Percentiles rank a stretch among this genome's conserved stretches.
Conservation (phyloP, 768 basidiomycete species). For the Solioccasus polychromus region DNA sequence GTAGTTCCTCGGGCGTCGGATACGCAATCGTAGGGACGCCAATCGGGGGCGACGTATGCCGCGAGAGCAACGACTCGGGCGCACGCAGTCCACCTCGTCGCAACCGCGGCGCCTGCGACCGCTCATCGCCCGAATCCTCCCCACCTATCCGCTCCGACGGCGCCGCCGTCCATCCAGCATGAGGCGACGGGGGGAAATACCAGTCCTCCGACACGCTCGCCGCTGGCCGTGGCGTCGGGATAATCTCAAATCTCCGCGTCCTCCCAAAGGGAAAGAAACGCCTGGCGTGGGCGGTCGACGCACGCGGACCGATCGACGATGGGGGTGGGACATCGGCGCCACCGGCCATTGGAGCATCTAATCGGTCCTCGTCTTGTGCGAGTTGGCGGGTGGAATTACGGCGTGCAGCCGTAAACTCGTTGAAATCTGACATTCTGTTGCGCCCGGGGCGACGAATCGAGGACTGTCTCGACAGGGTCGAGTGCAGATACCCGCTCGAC, state of each 20-base stretch:
- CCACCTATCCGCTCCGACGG: conserved; percentile 19
- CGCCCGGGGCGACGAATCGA: conserved; percentile 58
- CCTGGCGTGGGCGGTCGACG: conserved; percentile 31
- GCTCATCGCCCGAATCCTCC: conserved; percentile 35
- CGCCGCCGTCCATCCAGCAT: conserved; percentile 17
- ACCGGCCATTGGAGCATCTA: conserved; percentile 7
- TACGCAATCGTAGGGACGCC: conserved; percentile 23
- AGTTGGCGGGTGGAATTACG: conserved; percentile 45
- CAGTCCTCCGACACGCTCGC: conserved; percentile 31
- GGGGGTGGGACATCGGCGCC: neutral
- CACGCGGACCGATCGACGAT: conserved; percentile 12
- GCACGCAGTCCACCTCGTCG: conserved; percentile 67
- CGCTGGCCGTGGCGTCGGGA: conserved; percentile 30
- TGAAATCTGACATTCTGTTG: conserved; percentile 63
- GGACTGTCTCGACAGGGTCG: conserved; percentile 50
- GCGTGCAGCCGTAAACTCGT: conserved; percentile 66
- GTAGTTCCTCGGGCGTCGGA: conserved; percentile 22
- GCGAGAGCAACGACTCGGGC: conserved; percentile 56
- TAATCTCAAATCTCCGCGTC: conserved; percentile 41
- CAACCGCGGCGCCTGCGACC: conserved; percentile 46
- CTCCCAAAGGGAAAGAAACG: conserved; percentile 59
- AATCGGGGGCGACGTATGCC: conserved; percentile 39
- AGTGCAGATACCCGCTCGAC: conserved; percentile 22
- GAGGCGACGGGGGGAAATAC: conserved; percentile 32
- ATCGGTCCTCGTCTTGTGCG: conserved; percentile 28